phyloP scores from a whole-genome alignment of 208 protist genomes.

The Acanthamoeba royreba region DNA sequence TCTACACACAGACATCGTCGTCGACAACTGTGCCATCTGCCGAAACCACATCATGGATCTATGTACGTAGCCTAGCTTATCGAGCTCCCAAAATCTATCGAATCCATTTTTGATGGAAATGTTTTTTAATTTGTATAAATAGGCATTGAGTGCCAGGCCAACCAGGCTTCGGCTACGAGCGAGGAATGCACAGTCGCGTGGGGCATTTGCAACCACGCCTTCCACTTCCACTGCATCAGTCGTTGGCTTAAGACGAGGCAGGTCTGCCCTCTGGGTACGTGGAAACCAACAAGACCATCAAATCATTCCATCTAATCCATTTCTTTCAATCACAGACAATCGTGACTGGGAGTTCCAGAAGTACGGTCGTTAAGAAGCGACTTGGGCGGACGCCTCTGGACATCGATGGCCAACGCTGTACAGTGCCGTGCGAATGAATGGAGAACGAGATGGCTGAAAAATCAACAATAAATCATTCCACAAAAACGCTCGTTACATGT shows the following conservation, averaged over 20 bases:
- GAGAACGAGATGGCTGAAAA: no score
- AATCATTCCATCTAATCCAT: neutral
- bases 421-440: no score
- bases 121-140: neutral
- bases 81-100: no score
- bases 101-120: no score
- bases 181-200: slow-evolving; percentile 97
- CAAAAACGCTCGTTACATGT: no score
- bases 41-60: slow-evolving; percentile 98
- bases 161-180: slow-evolving; percentile 86
- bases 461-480: no score
- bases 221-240: slow-evolving; percentile 98
- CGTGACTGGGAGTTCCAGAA: slow-evolving; percentile 96
- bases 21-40: slow-evolving; percentile 98
- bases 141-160: slow-evolving; percentile 96
- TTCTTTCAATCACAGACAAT: slow-evolving; percentile 79
- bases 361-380: slow-evolving; percentile 90
- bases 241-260: slow-evolving; percentile 97
- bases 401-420: no score
- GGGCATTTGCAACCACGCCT: slow-evolving; percentile 98
- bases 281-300: neutral
- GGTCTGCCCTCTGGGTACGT: slow-evolving; percentile 93
- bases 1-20: slow-evolving; percentile 87
- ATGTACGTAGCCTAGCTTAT: slow-evolving; percentile 68
- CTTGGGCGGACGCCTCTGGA: no score